A percentile compares a stretch with the other conserved stretches of the same genome.
phyloP scores from a whole-genome alignment of 2,329 filamentous ascomycete species.

The Magnaporthales sp. region DNA sequence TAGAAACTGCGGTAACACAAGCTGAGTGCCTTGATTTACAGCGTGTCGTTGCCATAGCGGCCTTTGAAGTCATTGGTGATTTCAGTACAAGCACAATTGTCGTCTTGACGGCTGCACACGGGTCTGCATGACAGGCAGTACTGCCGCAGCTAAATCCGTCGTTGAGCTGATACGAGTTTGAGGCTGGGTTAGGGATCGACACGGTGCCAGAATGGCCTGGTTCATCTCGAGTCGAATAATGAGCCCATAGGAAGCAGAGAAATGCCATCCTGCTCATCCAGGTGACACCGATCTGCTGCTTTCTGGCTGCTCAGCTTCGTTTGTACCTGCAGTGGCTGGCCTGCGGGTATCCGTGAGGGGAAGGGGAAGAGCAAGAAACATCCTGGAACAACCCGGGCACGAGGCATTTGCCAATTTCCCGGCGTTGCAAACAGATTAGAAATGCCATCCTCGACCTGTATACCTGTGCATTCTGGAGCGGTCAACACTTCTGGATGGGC shows the following conservation, averaged over 20 bases:
- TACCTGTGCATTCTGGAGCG: neutral
- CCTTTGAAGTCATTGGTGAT: neutral
- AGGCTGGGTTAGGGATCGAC: neutral
- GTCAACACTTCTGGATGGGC: neutral
- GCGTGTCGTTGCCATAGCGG: neutral
- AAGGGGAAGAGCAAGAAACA: neutral
- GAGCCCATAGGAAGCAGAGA: neutral
- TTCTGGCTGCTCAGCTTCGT: neutral
- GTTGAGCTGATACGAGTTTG: neutral
- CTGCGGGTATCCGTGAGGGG: conserved; percentile 1
- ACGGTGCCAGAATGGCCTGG: neutral
- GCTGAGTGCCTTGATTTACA: neutral
- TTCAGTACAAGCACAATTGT: neutral
- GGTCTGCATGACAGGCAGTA: neutral
- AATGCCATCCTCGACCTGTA: neutral
- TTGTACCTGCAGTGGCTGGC: conserved; percentile 2
- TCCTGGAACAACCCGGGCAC: neutral
- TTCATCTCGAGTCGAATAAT: neutral
- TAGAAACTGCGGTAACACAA: neutral
- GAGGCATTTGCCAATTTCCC: neutral
- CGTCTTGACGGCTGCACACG: neutral
- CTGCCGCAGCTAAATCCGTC: neutral
- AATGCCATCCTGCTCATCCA: neutral
- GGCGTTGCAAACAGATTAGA: neutral
- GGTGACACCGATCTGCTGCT: neutral